These are phyloP conservation scores for Fomitopsis serialis DNA, from an alignment of 768 basidiomycete genomes.

Conservation along the genomic window DNA sequence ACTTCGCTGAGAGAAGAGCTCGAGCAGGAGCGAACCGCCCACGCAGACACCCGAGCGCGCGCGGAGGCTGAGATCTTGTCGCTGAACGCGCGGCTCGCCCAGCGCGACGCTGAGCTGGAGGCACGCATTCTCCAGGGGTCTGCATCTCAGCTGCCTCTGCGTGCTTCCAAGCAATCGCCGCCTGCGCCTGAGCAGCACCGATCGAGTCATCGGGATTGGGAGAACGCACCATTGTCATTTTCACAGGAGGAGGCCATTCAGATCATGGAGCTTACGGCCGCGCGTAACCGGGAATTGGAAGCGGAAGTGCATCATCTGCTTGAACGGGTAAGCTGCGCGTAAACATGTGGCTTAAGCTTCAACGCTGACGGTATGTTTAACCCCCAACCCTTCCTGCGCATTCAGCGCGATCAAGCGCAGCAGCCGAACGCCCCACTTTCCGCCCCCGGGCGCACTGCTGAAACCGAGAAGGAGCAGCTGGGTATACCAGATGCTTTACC, in stretches of 20 bases:
- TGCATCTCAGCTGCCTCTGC: background rate
- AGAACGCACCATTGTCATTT: slow-evolving; percentile 11
- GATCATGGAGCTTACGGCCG: slow-evolving; percentile 32
- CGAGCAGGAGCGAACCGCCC: slow-evolving; percentile 38
- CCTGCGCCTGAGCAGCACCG: background rate
- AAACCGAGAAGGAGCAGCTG: too few species aligned
- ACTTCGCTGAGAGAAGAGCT: slow-evolving; percentile 36
- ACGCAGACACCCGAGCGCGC: slow-evolving; percentile 32
- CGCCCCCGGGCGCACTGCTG: too few species aligned
- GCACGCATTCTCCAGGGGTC: slow-evolving; percentile 19
- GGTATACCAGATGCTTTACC: background rate
- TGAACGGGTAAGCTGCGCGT: slow-evolving; percentile 27
- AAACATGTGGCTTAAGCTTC: too few species aligned
- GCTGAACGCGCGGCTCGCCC: slow-evolving; percentile 49
- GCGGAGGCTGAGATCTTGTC: slow-evolving; percentile 36
- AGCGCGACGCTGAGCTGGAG: slow-evolving; percentile 53
- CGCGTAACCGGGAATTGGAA: slow-evolving; percentile 40
- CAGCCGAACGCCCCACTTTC: too few species aligned
- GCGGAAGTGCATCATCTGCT: slow-evolving; percentile 35
- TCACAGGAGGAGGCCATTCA: slow-evolving; percentile 32
- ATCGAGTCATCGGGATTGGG: background rate
- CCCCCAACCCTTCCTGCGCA: too few species aligned
- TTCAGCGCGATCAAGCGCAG: background rate
- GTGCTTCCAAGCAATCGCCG: background rate
- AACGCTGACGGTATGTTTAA: too few species aligned